Evolutionary conservation across 768 basidiomycete genomes (phyloP), one percentile per base, ranked within the genome.

Genomic region (Termitomyces sp.): DNA sequence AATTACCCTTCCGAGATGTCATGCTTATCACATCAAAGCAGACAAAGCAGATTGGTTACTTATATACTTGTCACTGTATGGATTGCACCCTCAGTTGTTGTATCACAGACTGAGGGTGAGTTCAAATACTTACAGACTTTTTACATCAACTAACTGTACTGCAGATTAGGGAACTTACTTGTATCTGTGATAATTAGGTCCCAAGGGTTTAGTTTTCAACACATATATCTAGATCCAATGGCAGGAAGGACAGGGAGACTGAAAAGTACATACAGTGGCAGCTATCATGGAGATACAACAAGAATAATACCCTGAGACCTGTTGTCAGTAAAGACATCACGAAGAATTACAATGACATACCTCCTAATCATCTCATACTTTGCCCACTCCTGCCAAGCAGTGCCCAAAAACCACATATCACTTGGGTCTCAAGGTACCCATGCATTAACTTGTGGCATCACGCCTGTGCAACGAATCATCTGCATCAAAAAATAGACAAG

Each of bases 201-300:
- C n/a, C n/a, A n/a, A n/a, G n/a, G n/a, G n/a, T n/a, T n/a, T n/a
- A n/a, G n/a, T n/a, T n/a, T n/a, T n/a, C n/a, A n/a, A n/a, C n/a
- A 42, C 74, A 72, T 26, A 83, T 67, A 53, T 76, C 75, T 18
- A 85, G 71, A 59, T 85, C 83, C 30, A 72, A 63, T 1, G 76
- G 70, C 2, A 69, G 68, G 67, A 81, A 81, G 0, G 79, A 75
- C 3, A 82, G 78, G 3, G 73, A 66, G 20, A 78, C 61, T 12
- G 79, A 76, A 63, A 80, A 85, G 67, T 76, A 83, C 42, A 85
- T 79, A 64, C 76, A 77, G 58, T 82, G 79, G 33, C 72, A 78
- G 66, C 77, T 80, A 64, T 87, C 85, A 61, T 85, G 84, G 24
- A 82, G 67, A 68, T 81, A 86, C 0, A 80, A 77, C 28, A 85